Evolutionary conservation across 306 rosid genomes (phyloP).

Genomic region (Cicer yamashitae): DNA sequence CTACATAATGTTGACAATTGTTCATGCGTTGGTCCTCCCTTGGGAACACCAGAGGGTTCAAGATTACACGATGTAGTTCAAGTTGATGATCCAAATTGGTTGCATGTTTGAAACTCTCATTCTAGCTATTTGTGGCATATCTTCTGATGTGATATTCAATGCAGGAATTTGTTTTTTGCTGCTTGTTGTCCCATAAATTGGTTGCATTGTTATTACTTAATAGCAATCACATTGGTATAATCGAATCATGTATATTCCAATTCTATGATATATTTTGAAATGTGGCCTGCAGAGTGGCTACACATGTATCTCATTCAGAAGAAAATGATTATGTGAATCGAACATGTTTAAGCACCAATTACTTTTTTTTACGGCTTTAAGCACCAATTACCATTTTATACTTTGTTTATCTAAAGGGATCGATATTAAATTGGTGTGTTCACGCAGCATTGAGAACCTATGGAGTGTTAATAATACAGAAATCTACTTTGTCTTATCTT

Average conservation of each 20-base stretch:
- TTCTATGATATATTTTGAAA: constrained; percentile 2
- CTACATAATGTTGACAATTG: constrained; percentile 65
- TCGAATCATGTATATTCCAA: background rate
- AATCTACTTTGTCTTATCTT: background rate
- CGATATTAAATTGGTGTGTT: background rate
- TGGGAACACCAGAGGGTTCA: constrained; percentile 82
- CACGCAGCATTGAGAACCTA: background rate
- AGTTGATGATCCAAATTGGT: constrained; percentile 48
- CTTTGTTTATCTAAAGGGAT: background rate
- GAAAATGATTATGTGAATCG: background rate
- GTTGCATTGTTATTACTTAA: too few relatives aligned
- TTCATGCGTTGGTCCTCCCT: constrained; percentile 65
- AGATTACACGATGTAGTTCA: constrained; percentile 53
- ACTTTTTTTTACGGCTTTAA: too few relatives aligned
- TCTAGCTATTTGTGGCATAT: background rate
- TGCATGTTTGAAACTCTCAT: constrained; percentile 11
- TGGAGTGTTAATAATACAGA: background rate
- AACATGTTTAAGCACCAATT: background rate
- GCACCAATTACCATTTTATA: too few relatives aligned
- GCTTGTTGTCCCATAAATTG: background rate
- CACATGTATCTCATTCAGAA: background rate
- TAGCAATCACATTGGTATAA: background rate
- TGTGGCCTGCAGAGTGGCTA: background rate
- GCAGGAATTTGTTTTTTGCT: background rate
- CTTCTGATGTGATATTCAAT: background rate